A percentile compares a stretch with the other conserved stretches of the same genome.
These are phyloP conservation scores for Agaricus sinodeliciosus DNA, from an alignment of 768 basidiomycete species.

Conservation along the genomic window DNA sequence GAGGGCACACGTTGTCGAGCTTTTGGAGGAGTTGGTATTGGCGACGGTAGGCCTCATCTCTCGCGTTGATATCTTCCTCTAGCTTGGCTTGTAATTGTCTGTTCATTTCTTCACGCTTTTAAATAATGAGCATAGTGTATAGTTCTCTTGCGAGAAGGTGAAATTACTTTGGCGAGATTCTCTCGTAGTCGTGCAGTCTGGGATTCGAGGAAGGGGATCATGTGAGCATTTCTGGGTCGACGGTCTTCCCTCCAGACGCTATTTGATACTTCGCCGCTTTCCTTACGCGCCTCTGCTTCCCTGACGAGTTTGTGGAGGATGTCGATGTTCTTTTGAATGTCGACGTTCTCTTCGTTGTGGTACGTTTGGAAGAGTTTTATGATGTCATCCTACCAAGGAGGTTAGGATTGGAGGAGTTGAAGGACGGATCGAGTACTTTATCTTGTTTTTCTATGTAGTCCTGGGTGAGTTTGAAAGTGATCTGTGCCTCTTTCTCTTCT, in stretches of 20 bases:
- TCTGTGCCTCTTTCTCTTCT: conserved; percentile 53
- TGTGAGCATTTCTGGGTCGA: conserved; percentile 55
- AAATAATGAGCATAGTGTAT: not conserved
- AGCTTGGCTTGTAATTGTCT: conserved; percentile 37
- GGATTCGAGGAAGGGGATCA: conserved; percentile 49
- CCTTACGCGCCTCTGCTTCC: conserved; percentile 56
- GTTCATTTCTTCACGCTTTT: conserved; percentile 59
- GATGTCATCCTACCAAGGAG: conserved; percentile 44
- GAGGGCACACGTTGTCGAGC: conserved; percentile 42
- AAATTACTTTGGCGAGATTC: conserved; percentile 30
- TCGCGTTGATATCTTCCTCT: conserved; percentile 39
- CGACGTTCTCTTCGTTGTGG: conserved; percentile 61
- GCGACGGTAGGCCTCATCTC: conserved; percentile 26
- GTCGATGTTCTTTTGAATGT: conserved; percentile 61
- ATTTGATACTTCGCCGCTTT: conserved; percentile 35
- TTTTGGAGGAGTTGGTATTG: conserved; percentile 44
- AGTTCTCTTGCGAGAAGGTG: not conserved
- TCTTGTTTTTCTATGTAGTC: conserved; percentile 67
- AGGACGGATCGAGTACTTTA: conserved; percentile 27
- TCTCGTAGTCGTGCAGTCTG: conserved; percentile 33
- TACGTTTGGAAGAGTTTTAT: conserved; percentile 67
- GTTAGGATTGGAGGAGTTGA: not conserved
- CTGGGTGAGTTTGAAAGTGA: conserved; percentile 60
- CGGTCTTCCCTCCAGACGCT: conserved; percentile 65
- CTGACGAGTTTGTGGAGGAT: conserved; percentile 61